phyloP scores from a whole-genome alignment of 345 rosid genomes.

The Syzygium jambos region DNA sequence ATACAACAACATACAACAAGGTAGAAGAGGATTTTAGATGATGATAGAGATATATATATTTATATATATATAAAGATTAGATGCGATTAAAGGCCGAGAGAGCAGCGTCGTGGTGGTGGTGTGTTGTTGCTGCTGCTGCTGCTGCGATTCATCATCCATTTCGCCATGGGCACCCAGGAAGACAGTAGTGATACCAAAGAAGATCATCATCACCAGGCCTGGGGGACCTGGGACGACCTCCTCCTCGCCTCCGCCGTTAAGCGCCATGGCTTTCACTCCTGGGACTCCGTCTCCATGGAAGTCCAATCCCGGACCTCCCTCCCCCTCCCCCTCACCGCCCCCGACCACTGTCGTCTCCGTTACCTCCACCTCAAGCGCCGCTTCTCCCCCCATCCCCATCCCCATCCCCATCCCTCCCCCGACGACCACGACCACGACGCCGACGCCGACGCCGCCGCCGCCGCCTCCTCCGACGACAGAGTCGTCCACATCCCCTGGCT shows the following conservation, averaged over 20 bases:
- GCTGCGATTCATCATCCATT: not conserved
- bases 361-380: conserved; percentile 59
- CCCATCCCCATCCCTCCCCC: not conserved
- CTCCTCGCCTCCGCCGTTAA: conserved; percentile 75
- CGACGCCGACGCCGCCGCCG: not conserved
- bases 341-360: conserved; percentile 43
- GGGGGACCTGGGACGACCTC: conserved; percentile 90
- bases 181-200: not conserved
- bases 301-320: conserved; percentile 45
- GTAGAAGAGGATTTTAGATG: not conserved
- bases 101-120: not conserved
- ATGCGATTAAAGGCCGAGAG: not conserved
- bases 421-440: not conserved
- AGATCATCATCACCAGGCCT: conserved; percentile 1
- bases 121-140: not conserved
- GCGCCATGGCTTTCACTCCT: conserved; percentile 61
- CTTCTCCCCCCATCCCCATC: conserved; percentile 12
- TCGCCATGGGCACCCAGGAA: not conserved
- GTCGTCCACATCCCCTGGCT: conserved; percentile 45
- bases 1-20: not conserved
- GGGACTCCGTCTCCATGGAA: conserved; percentile 75
- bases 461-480: conserved; percentile 1
- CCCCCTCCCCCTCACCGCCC: conserved; percentile 31
- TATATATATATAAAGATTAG: not conserved
- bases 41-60: not conserved